Base-by-base conservation (phyloP, 768 basidiomycete species). In the Clavulina sp. region DNA sequence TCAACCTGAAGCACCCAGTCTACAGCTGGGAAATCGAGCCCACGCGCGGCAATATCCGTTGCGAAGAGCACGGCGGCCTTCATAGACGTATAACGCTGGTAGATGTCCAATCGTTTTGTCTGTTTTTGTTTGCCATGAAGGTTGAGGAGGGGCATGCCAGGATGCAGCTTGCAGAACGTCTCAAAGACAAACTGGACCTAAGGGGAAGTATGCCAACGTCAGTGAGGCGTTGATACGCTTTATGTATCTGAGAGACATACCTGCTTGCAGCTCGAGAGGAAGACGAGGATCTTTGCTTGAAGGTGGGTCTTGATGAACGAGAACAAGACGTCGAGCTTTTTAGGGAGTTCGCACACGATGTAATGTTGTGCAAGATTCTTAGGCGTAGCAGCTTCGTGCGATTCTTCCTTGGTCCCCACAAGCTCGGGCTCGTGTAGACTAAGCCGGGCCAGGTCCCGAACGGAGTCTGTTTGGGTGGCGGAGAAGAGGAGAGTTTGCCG, bases 1-100 rank as follows among this genome's bases (percentile, higher is more conserved):
- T 99, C 93, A 9, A 91, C 68, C 63, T 99, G 93, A 28, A 99
- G 62, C 1, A 99, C 93, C 93, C 93, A 97, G 64, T 95, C 87
- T 21, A 99, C 81, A 0, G 84, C 75, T 3, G 95, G 93, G 66
- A 99, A 99, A 66, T 99, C 93, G 52, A 97, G 70, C 1, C 93
- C 93, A 53, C 93, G 80, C 3, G 93, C 88, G 32, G 93, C 93
- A 54, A 99, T 82, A 62, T 99, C 93, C 7, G 93, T 99, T 18
- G 92, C 91, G 59, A 99, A 81, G 21, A 97, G 72, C 4, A 93
- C 76, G 2, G 89, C 81, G 58, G 91, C 79, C 57, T 80, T 78
- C 41, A 80, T 80, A 2, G 76, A 68, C 2, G 82, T 83, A 68
- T 95, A 99, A 40, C 79, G 80, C 59, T 75, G 74, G 63, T 87